These are phyloP conservation scores for Polymyxa betae DNA, from an alignment of 208 protist genomes.

Conservation along the genomic window DNA sequence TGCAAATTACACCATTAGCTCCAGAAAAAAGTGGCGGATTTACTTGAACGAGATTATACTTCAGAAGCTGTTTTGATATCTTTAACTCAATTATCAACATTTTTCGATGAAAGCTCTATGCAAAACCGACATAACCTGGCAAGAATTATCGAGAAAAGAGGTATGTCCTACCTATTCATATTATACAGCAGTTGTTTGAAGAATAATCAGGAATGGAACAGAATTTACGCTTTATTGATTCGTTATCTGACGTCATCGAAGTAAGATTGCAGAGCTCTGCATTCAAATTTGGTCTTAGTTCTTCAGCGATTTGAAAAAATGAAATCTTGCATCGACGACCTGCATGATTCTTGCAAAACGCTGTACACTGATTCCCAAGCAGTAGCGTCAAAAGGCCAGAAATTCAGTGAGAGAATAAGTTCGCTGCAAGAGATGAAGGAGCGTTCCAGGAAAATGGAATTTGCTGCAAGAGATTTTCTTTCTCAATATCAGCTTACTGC, in stretches of 20 bases:
- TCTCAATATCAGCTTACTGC: background rate
- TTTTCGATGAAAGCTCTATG: slow-evolving; percentile 20
- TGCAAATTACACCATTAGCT: too few species aligned
- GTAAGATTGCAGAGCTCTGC: background rate
- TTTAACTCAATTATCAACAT: slow-evolving; percentile 9
- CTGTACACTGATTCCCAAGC: background rate
- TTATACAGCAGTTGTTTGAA: background rate
- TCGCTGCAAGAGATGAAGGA: background rate
- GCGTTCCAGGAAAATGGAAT: background rate
- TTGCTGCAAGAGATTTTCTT: background rate
- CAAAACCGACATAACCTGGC: slow-evolving; percentile 42
- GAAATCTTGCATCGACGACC: background rate
- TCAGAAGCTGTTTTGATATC: background rate
- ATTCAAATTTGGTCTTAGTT: background rate
- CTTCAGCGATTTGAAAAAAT: background rate
- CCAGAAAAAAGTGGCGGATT: background rate
- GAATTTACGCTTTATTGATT: slow-evolving; percentile 1
- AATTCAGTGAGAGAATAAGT: background rate
- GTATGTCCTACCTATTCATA: background rate
- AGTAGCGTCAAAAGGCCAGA: background rate
- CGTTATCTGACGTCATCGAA: background rate
- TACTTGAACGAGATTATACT: background rate
- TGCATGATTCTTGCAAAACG: background rate
- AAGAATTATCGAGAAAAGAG: background rate
- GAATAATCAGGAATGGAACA: slow-evolving; percentile 40